Percentiles rank a stretch among this genome's conserved stretches.
Evolutionary conservation across 2,329 filamentous ascomycete species (phyloP).

Genomic region (Neoarthrinium moseri): DNA sequence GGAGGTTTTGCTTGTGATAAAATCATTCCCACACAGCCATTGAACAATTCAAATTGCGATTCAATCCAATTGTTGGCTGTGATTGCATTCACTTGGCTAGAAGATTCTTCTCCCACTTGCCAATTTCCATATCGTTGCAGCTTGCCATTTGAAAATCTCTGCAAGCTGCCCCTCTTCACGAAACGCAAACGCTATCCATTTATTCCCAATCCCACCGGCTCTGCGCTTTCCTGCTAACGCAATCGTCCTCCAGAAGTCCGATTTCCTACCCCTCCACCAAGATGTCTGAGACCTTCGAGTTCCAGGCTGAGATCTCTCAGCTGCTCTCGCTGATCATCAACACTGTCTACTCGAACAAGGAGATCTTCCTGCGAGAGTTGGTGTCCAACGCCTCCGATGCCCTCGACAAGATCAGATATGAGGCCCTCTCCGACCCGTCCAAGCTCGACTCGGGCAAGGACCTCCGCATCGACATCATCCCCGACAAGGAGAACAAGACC

Average conservation of each 20-base stretch:
- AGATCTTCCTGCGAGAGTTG: conserved; percentile 98
- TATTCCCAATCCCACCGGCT: too few relatives aligned
- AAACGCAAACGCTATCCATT: too few relatives aligned
- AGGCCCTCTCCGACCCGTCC: conserved; percentile 92
- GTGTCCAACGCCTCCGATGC: conserved; percentile 99
- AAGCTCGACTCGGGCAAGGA: conserved; percentile 98
- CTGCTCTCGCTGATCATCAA: conserved; percentile 99
- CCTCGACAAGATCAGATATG: conserved; percentile 99
- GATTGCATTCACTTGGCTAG: too few relatives aligned
- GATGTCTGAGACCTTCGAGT: conserved; percentile 99
- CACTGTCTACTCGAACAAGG: conserved; percentile 99
- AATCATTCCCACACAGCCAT: too few relatives aligned
- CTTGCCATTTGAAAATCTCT: too few relatives aligned
- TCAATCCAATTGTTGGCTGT: too few relatives aligned
- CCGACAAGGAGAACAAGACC: conserved; percentile 96
- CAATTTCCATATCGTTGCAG: too few relatives aligned
- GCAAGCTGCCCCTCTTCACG: too few relatives aligned
- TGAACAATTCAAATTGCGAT: too few relatives aligned
- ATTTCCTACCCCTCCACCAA: conserved; percentile 38
- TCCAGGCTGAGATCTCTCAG: conserved; percentile 99
- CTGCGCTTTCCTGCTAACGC: background rate
- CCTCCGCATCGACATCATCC: conserved; percentile 98
- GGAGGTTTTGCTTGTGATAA: too few relatives aligned
- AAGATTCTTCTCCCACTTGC: too few relatives aligned
- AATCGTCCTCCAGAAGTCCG: conserved; percentile 10